Base-by-base conservation (phyloP, 441 rosid species). In the Iberis amara region DNA sequence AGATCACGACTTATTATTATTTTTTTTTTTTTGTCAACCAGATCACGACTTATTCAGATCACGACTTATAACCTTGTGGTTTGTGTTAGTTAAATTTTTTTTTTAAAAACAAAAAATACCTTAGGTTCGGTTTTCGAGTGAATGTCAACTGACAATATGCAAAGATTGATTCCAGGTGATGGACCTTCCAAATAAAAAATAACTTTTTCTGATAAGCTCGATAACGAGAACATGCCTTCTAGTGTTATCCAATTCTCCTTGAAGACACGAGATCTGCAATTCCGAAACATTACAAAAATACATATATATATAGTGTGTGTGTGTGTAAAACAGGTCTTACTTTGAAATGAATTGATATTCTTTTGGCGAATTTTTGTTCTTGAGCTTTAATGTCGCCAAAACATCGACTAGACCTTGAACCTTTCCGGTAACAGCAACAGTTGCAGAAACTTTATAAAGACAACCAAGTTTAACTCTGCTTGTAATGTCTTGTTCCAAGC, bases 111-210 rank as follows among this genome's bases (percentile, higher is more conserved):
- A n/a, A 1, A 18, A 18, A 18, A 47, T 77, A 81, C 94, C 78
- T 55, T 55, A 41, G 53, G 57, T 30, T 66, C 53, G 68, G 60
- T 67, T 50, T 68, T 51, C 47, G 73, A 32, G 32, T 68, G 59
- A 32, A 86, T 81, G 51, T 61, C 70, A 33, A 81, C 96, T 35
- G 88, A 85, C 27, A 71, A 66, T 59, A 85, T 69, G 36, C 82
- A 79, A 0, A 90, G 66, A 74, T 90, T 83, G 9, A 79, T 71
- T 41, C 90, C 96, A 6, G 96, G 78, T 49, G 80, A 60, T 3
- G 96, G 96, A 12, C 96, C 98, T 79, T 87, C 98, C 55, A 90
- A 66, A 66, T 87, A 90, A 55, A 90, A 90, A 11, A 90, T 65
- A 53, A 72, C 76, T 50, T 8, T 36, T 11, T 68, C 69, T 45